Evolutionary conservation across 2,329 filamentous ascomycete species (phyloP), one percentile per base, ranked within the genome.

Genomic region (Colletotrichum endophyticum): DNA sequence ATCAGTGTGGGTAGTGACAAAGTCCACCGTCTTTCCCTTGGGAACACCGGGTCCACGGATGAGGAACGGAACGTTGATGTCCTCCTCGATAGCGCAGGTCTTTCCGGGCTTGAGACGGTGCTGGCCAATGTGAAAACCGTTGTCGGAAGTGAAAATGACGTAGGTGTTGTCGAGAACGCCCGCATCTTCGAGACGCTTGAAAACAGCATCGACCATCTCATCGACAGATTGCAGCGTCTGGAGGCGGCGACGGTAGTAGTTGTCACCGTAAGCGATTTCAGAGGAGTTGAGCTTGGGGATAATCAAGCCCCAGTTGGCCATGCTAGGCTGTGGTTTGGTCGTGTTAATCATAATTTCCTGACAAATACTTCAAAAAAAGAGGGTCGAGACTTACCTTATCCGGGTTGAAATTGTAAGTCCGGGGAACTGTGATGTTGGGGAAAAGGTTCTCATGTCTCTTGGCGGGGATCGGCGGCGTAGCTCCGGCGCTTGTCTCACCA

Each of bases 341-440:
- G 15, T 16, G 15, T 36, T 16, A 16, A 36, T 2, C 34, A 36
- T 36, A 36, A 0, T 36, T 36, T 36, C 34, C 34, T 34, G 13
- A 34, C 6, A 16, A 16, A 16, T 36, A 36, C 34, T 16, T 36
- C 7, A 16, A 36, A 36, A 36, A 6, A 8, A 36, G 6, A 36
- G 3, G 7, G 34, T 36, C 34, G 15, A 36, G 15, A 5, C 15
- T 36, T 36, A 36, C 89, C 77, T 86, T 84, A 4, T 91, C 87
- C 0, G 93, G 93, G 78, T 95, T 95, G 83, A 95, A 95, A 81
- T 92, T 91, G 0, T 87, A 84, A 0, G 89, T 92, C 11, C 94
- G 86, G 0, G 94, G 94, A 0, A 94, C 89, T 27, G 86, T 89
- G 0, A 87, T 88, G 32, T 90, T 88, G 4, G 87, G 81, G 81